A percentile compares a stretch with the other conserved stretches of the same genome.
Evolutionary conservation across 148 eudicot genomes (phyloP).

Genomic region (Agrostemma githago): DNA sequence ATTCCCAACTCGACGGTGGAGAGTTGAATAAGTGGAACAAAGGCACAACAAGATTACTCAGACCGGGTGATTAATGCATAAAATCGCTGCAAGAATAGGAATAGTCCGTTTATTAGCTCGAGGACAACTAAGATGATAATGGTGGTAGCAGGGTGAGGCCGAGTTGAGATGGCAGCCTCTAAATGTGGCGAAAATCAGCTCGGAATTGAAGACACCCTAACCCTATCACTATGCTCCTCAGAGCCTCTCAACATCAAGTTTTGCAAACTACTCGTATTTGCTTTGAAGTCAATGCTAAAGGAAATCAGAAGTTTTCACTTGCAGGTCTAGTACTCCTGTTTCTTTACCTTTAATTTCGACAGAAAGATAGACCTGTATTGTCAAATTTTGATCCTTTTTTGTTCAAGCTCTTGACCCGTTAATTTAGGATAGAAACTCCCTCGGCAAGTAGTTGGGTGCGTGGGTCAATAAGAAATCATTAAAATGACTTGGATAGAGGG

Average conservation of each 20-base stretch:
- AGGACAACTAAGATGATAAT: slow-evolving; percentile 55
- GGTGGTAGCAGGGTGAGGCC: slow-evolving; percentile 53
- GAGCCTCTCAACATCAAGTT: slow-evolving; percentile 53
- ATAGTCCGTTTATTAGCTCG: slow-evolving; percentile 50
- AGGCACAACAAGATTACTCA: too few relatives aligned
- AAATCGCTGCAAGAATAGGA: slow-evolving; percentile 46
- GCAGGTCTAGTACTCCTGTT: slow-evolving; percentile 42
- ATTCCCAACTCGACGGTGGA: too few relatives aligned
- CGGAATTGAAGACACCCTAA: slow-evolving; percentile 55
- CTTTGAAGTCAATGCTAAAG: slow-evolving; percentile 53
- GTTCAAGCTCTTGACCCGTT: too few relatives aligned
- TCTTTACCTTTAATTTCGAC: background rate
- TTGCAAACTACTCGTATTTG: slow-evolving; percentile 42
- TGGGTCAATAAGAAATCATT: too few relatives aligned
- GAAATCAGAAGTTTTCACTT: slow-evolving; percentile 43
- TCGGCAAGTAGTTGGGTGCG: too few relatives aligned
- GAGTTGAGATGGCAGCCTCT: slow-evolving; percentile 70
- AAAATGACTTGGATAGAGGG: too few relatives aligned
- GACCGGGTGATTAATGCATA: background rate
- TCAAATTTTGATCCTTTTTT: too few relatives aligned
- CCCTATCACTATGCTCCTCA: slow-evolving; percentile 34
- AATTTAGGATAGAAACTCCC: too few relatives aligned
- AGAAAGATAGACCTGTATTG: too few relatives aligned
- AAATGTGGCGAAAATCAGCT: slow-evolving; percentile 34
- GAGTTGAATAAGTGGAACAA: too few relatives aligned